Evolutionary conservation across 345 rosid species (phyloP), one percentile per base, ranked within the genome.

Genomic region (Laguncularia racemosa): DNA sequence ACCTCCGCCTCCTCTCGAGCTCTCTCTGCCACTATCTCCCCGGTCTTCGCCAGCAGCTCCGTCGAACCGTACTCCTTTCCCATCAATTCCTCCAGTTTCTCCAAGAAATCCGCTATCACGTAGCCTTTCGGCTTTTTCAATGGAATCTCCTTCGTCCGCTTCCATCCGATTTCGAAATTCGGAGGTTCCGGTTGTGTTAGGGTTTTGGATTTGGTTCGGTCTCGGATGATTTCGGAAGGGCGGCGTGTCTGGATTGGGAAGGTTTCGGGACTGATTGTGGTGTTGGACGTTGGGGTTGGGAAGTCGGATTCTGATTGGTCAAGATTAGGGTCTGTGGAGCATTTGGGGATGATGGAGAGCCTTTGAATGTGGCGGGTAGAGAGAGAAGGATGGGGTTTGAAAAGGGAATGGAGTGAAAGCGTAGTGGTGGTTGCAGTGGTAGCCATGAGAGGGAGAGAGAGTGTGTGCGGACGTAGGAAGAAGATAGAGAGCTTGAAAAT

Each of bases 1-100:
- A 74, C 76, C 71, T 86, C 95, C 14, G 95, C 93, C 78, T 92
- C 98, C 68, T 92, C 98, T 63, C 83, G 83, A 12, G 83, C 88
- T 56, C 98, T 84, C 77, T 84, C 96, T 4, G 93, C 85, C 44
- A 86, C 96, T 14, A 86, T 84, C 80, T 88, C 96, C 0, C 95
- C 95, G 1, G 77, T 78, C 67, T 83, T 88, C 17, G 76, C 95
- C 64, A 92, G 61, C 65, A 88, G 81, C 63, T 73, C 81, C 15
- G 80, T 81, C 2, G 98, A 88, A 0, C 98, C 98, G 4, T 79
- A 91, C 59, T 88, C 82, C 59, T 71, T 78, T 14, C 70, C 83
- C 93, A 91, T 91, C 48, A 91, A 71, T 38, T 55, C 83, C 76
- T 72, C 85, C 51, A 91, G 51, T 53, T 88, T 88, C 71, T 78